phyloP scores from a whole-genome alignment of 306 rosid genomes.

The Castanospermum australe region DNA sequence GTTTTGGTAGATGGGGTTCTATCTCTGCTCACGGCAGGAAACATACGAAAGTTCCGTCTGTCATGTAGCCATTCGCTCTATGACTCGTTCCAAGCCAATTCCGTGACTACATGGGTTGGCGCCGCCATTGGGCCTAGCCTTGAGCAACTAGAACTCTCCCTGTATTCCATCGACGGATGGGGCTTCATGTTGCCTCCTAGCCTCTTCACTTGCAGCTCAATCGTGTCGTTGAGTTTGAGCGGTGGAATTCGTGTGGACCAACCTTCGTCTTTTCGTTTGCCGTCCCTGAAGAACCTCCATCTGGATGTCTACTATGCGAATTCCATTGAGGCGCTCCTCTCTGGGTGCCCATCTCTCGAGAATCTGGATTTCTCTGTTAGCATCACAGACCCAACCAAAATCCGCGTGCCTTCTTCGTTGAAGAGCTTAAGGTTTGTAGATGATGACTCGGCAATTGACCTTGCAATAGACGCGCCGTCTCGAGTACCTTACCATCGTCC shows the following conservation, averaged over 20 bases:
- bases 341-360: not conserved
- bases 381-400: not conserved
- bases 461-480: not conserved
- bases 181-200: not conserved
- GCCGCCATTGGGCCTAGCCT: not conserved
- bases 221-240: not conserved
- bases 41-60: not conserved
- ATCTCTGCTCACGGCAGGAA: not conserved
- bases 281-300: not conserved
- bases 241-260: not conserved
- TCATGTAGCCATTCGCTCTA: not conserved
- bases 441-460: not conserved
- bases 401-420: not conserved
- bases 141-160: not conserved
- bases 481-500: not conserved
- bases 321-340: not conserved
- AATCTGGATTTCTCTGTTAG: not conserved
- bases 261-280: not conserved
- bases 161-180: not conserved
- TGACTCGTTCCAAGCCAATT: not conserved
- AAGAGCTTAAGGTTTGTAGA: not conserved
- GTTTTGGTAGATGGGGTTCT: not conserved
- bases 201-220: not conserved
- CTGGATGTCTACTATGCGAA: not conserved
- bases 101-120: not conserved